A percentile compares a stretch with the other conserved stretches of the same genome.
These are phyloP conservation scores for Backusella circina DNA, from an alignment of 192 early-diverging fungal genomes.

Conservation along the genomic window DNA sequence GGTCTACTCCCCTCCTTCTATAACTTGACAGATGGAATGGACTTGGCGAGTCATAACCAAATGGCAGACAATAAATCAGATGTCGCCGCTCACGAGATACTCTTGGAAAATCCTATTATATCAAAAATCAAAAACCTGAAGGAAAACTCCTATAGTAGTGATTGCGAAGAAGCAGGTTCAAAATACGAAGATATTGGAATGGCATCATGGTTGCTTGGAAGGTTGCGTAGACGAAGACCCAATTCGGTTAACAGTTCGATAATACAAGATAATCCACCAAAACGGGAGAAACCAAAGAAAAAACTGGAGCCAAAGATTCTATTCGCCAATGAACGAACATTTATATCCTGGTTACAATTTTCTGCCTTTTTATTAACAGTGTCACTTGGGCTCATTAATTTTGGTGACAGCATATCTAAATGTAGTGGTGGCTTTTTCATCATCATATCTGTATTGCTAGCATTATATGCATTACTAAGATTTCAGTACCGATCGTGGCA, in stretches of 20 bases:
- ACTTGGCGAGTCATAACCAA: neutral
- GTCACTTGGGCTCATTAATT: conserved; percentile 64
- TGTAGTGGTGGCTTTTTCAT: conserved; percentile 25
- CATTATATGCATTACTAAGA: conserved; percentile 21
- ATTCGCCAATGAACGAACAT: conserved; percentile 89
- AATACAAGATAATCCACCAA: neutral
- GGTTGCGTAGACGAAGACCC: neutral
- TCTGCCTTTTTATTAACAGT: conserved; percentile 59
- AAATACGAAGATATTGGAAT: neutral
- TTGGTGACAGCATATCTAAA: conserved; percentile 37
- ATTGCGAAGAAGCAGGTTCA: neutral
- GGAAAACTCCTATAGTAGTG: neutral
- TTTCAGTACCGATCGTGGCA: conserved; percentile 29
- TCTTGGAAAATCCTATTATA: neutral
- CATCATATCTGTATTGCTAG: conserved; percentile 12
- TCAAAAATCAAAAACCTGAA: neutral
- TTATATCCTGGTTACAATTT: conserved; percentile 77
- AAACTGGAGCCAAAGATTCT: conserved; percentile 63
- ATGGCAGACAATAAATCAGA: neutral
- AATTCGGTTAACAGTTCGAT: neutral
- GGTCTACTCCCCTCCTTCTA: neutral
- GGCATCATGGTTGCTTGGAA: neutral
- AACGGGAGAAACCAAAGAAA: neutral
- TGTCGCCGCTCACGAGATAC: neutral
- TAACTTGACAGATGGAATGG: neutral